Evolutionary conservation across 139 green algal species (phyloP), one percentile per base, ranked within the genome.

Genomic region (Astrephomene gubernaculifera): DNA sequence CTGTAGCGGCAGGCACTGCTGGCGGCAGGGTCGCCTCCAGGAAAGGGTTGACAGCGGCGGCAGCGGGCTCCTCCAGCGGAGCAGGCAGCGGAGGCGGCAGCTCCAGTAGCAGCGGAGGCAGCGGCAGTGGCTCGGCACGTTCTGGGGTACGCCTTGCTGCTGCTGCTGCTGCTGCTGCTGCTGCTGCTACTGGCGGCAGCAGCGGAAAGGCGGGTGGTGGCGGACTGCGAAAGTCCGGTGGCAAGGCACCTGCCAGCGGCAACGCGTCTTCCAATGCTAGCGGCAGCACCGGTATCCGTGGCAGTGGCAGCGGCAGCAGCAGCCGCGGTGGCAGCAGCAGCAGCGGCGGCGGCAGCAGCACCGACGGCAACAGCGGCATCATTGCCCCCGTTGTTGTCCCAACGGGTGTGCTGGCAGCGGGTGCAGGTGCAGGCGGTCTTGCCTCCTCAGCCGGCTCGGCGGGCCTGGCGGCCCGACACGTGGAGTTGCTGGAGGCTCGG

Each of bases 401-500:
- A n/a, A n/a, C n/a, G n/a, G n/a, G n/a, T n/a, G n/a, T n/a, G n/a
- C n/a, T n/a, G n/a, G n/a, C n/a, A n/a, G n/a, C n/a, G n/a, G n/a
- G n/a, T 14, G 36, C 45, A 14, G 38, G 45, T 17, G 44, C 65
- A 33, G 38, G 65, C 39, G 12, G 38, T 4, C 68, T 39, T 1
- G n/a, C 68, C 38, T 73, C 68, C 68, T 39, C 68, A 1, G 17
- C 31, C 22, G 52, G n/a, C n/a, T n/a, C n/a, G n/a, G 67, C 19
- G 36, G 67, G 2, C 4, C 19, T 29, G 67, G 67, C 71, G 27
- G 36, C 39, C 24, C 60, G 41, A 1, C 60, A 61, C 25, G 76
- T 83, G n/a, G 76, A 83, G 17, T 39, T 41, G 4, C 39, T 83
- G 17, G 76, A 83, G 60, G 76, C 76, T 2, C 41, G 45, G 76